phyloP scores from a whole-genome alignment of 805 yeast genomes.

The Dipodascus geniculatus region DNA sequence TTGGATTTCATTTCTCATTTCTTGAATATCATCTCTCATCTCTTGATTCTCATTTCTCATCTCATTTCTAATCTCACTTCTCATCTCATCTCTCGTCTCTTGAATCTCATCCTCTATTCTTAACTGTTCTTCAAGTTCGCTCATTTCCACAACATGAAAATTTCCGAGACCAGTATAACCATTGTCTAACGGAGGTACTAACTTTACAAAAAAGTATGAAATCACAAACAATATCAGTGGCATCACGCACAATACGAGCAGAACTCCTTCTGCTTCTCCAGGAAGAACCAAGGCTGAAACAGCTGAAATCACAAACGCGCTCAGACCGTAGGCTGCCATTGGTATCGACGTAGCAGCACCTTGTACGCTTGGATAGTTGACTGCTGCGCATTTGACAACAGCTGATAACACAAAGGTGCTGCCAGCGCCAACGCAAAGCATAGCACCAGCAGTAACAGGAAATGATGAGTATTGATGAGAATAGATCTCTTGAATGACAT shows the following conservation, averaged over 20 bases:
- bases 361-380: slow-evolving; percentile 50
- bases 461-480: slow-evolving; percentile 26
- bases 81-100: neutral
- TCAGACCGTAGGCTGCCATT: slow-evolving; percentile 59
- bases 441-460: slow-evolving; percentile 32
- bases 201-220: slow-evolving; percentile 8
- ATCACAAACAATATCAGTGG: slow-evolving; percentile 37
- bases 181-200: slow-evolving; percentile 6
- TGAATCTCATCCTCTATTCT: neutral
- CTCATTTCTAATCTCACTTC: neutral
- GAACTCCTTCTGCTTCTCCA: slow-evolving; percentile 43
- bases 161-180: slow-evolving; percentile 5
- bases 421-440: slow-evolving; percentile 53
- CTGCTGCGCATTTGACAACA: slow-evolving; percentile 62
- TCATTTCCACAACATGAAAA: slow-evolving; percentile 1
- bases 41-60: neutral
- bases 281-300: slow-evolving; percentile 41
- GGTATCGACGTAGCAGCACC: slow-evolving; percentile 71
- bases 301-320: slow-evolving; percentile 56
- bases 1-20: too few relatives aligned
- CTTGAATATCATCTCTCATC: neutral
- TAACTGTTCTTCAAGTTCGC: neutral
- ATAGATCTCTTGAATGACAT: slow-evolving; percentile 41
- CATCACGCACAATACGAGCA: slow-evolving; percentile 31
- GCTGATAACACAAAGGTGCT: slow-evolving; percentile 55